phyloP scores from a whole-genome alignment of 345 rosid genomes.

The Sisymbrium altissimum region DNA sequence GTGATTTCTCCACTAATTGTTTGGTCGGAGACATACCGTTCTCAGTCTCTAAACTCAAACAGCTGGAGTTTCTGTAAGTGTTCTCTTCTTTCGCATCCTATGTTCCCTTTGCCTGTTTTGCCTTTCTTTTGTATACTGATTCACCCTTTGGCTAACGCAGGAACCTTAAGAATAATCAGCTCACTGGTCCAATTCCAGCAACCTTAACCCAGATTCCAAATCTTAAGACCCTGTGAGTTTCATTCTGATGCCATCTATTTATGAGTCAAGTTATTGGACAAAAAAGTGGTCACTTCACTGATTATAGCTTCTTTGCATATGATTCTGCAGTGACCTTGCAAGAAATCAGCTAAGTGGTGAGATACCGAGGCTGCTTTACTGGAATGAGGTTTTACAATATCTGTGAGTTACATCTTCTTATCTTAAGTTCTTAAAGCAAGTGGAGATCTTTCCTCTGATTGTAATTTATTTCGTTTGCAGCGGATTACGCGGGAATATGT shows the following conservation, averaged over 20 bases:
- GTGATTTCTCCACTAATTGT: conserved; percentile 73
- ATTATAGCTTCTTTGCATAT: not conserved
- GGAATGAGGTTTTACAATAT: conserved; percentile 96
- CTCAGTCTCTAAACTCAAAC: conserved; percentile 81
- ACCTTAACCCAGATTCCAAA: conserved; percentile 89
- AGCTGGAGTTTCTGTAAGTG: conserved; percentile 60
- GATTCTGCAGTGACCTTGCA: conserved; percentile 69
- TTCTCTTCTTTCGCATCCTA: not conserved
- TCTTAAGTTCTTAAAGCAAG: not conserved
- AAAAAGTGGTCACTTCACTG: not conserved
- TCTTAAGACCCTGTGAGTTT: conserved; percentile 74
- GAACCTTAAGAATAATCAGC: conserved; percentile 74
- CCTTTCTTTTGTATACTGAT: not conserved
- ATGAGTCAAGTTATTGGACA: not conserved
- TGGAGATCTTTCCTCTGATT: not conserved
- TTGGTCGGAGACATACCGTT: conserved; percentile 85
- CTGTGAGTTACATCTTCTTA: conserved; percentile 51
- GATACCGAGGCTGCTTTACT: conserved; percentile 83
- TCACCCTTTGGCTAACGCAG: conserved; percentile 31
- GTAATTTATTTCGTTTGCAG: conserved; percentile 31
- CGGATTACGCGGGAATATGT: conserved; percentile 75
- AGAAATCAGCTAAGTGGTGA: conserved; percentile 78
- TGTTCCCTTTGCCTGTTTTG: not conserved
- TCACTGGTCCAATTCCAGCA: conserved; percentile 88
- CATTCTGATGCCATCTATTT: not conserved